These are phyloP conservation scores for Misopates orontium DNA, from an alignment of 257 asterid genomes.

Conservation along the genomic window DNA sequence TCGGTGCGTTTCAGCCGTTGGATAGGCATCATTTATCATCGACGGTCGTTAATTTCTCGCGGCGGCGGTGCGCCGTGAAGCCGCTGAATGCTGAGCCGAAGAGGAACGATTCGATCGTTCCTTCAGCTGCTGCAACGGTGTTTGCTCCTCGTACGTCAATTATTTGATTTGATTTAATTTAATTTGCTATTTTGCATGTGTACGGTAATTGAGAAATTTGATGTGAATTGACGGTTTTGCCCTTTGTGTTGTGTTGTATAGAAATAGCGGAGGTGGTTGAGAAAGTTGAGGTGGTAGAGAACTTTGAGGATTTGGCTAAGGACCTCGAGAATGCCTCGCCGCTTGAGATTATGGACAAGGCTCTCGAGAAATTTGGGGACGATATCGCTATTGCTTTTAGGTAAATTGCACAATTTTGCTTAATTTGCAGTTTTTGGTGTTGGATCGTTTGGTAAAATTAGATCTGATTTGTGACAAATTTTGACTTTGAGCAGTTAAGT, in stretches of 20 bases:
- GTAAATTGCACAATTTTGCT: constrained; percentile 21
- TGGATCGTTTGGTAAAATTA: not conserved
- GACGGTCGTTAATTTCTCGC: constrained; percentile 29
- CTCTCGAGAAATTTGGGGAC: constrained; percentile 56
- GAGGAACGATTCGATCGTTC: constrained; percentile 39
- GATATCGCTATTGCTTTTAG: constrained; percentile 67
- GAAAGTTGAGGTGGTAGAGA: constrained; percentile 38
- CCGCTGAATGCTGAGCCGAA: constrained; percentile 40
- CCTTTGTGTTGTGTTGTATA: too few species aligned
- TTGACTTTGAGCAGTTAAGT: too few species aligned
- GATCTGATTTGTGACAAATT: not conserved
- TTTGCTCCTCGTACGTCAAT: constrained; percentile 36
- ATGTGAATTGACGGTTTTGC: constrained; percentile 15
- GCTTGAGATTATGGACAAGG: constrained; percentile 60
- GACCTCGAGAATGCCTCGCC: constrained; percentile 61
- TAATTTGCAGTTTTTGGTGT: not conserved
- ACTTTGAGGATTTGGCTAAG: constrained; percentile 47
- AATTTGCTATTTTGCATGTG: not conserved
- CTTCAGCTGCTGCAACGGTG: constrained; percentile 41
- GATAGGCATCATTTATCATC: constrained; percentile 45
- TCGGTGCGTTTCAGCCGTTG: constrained; percentile 48
- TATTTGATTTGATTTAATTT: not conserved
- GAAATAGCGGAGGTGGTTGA: constrained; percentile 42
- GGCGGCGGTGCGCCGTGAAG: constrained; percentile 37
- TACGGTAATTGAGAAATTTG: too few species aligned